Evolutionary conservation across 768 basidiomycete genomes (phyloP).

Genomic region (Plicaturopsis crispa): DNA sequence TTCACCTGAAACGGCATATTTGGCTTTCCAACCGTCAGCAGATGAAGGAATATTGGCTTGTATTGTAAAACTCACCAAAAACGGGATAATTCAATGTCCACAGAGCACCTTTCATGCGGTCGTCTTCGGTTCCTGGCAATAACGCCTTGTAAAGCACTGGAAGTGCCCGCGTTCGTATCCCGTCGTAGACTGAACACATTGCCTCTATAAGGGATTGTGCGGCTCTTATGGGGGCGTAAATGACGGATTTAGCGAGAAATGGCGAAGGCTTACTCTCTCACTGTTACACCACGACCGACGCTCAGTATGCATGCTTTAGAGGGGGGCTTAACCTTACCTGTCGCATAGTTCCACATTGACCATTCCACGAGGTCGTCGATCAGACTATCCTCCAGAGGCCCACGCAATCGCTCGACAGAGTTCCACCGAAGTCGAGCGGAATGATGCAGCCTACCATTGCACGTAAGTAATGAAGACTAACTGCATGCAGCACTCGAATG

Average conservation of each 20-base stretch:
- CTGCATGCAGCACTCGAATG: constrained; percentile 1
- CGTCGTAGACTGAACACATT: constrained; percentile 58
- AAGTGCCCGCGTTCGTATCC: constrained; percentile 54
- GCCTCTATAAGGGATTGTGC: constrained; percentile 44
- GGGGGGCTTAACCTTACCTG: constrained; percentile 18
- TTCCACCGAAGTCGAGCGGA: constrained; percentile 67
- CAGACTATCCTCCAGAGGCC: constrained; percentile 49
- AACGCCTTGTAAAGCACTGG: constrained; percentile 51
- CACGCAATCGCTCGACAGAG: constrained; percentile 58
- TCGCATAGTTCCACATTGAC: constrained; percentile 72
- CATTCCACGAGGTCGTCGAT: constrained; percentile 70
- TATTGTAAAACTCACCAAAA: constrained; percentile 45
- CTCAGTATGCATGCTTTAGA: neutral
- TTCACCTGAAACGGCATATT: constrained; percentile 34
- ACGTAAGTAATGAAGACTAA: too few species aligned
- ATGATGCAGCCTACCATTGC: constrained; percentile 55
- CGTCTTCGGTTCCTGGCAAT: constrained; percentile 69
- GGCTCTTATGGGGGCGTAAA: constrained; percentile 20
- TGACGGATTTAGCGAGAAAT: too few species aligned
- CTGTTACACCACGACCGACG: constrained; percentile 7
- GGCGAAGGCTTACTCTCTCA: constrained; percentile 20
- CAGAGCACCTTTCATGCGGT: constrained; percentile 88
- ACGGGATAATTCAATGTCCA: constrained; percentile 65
- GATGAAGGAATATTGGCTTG: too few species aligned
- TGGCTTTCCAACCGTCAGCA: constrained; percentile 20